A percentile compares a stretch with the other conserved stretches of the same genome.
These are phyloP conservation scores for Fraxinus pennsylvanica DNA, from an alignment of 257 asterid species.

Conservation along the genomic window DNA sequence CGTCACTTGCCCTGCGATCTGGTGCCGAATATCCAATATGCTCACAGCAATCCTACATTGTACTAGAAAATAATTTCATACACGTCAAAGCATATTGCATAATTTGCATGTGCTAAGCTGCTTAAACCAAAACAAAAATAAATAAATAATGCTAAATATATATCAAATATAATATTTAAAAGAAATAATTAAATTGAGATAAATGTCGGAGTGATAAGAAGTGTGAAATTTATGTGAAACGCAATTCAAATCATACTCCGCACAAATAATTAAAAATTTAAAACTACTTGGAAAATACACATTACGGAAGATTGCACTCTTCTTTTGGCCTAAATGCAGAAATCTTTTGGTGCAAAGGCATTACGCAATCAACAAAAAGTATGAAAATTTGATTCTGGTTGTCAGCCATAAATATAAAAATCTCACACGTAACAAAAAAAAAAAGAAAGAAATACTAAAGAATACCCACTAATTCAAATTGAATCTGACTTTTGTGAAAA, in stretches of 20 bases:
- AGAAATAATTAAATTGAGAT: too few species aligned
- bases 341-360: background rate
- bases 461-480: background rate
- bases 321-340: background rate
- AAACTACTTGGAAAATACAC: background rate
- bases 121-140: background rate
- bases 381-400: constrained; percentile 16
- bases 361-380: constrained; percentile 24
- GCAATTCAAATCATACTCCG: too few species aligned
- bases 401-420: constrained; percentile 23
- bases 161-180: too few species aligned
- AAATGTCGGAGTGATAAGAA: too few species aligned
- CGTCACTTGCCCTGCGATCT: too few species aligned
- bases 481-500: background rate
- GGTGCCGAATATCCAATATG: too few species aligned
- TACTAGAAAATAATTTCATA: background rate
- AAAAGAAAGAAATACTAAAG: background rate
- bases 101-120: background rate
- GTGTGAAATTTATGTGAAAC: too few species aligned
- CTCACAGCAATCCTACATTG: background rate
- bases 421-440: constrained; percentile 16
- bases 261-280: too few species aligned
- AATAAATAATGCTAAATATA: too few species aligned
- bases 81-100: background rate
- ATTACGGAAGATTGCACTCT: background rate